phyloP scores from a whole-genome alignment of 2,329 filamentous ascomycete genomes.

The Parascedosporium putredinis region DNA sequence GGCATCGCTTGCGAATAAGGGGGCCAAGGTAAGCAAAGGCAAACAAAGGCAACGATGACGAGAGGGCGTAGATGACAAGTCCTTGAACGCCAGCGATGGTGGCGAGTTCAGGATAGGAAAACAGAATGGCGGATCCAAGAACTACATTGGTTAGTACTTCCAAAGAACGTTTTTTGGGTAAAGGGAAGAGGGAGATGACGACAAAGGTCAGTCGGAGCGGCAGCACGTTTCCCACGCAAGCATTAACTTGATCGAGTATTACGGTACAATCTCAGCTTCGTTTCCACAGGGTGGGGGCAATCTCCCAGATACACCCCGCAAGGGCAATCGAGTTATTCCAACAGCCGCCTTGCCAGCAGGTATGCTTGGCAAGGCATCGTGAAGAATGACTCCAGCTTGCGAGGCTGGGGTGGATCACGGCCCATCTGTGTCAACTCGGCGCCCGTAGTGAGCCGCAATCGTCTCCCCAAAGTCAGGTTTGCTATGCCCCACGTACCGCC shows the following conservation, averaged over 20 bases:
- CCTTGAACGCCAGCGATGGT: slow-evolving; percentile 73
- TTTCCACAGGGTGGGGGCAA: slow-evolving; percentile 28
- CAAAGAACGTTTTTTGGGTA: slow-evolving; percentile 1
- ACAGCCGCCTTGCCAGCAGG: slow-evolving; percentile 8
- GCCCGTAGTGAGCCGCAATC: slow-evolving; percentile 75
- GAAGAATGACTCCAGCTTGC: slow-evolving; percentile 10
- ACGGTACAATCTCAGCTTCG: slow-evolving; percentile 94
- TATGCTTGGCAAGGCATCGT: slow-evolving; percentile 6
- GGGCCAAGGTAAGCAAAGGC: slow-evolving; percentile 66
- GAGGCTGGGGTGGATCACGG: slow-evolving; percentile 40
- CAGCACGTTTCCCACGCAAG: slow-evolving; percentile 98
- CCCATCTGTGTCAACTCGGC: slow-evolving; percentile 48
- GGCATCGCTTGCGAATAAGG: slow-evolving; percentile 68
- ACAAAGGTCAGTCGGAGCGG: slow-evolving; percentile 52
- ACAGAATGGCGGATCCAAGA: slow-evolving; percentile 74
- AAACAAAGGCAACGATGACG: slow-evolving; percentile 62
- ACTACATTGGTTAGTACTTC: slow-evolving; percentile 46
- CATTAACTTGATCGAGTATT: slow-evolving; percentile 98
- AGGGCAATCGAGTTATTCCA: slow-evolving; percentile 7
- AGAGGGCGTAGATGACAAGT: slow-evolving; percentile 63
- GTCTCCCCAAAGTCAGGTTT: slow-evolving; percentile 15
- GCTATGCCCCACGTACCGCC: background rate
- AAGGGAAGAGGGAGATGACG: slow-evolving; percentile 14
- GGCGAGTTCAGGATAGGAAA: slow-evolving; percentile 71
- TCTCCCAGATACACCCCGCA: slow-evolving; percentile 23